These are phyloP conservation scores for Neonectria hederae DNA, from an alignment of 2,329 filamentous ascomycete species.

Conservation along the genomic window DNA sequence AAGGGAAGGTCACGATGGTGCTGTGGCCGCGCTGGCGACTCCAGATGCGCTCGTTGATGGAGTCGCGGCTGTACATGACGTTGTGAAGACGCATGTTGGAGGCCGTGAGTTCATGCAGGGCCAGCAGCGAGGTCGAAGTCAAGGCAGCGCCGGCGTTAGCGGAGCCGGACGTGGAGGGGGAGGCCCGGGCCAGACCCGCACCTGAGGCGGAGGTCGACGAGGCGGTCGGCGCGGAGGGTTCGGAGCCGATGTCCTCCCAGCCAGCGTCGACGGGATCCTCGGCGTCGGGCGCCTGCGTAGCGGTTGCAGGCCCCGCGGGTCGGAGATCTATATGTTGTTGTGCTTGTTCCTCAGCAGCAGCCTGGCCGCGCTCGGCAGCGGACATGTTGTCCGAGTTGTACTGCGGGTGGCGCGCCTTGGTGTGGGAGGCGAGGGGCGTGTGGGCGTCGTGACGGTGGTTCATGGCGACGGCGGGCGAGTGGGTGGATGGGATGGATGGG, in stretches of 20 bases:
- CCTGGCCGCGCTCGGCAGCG: slow-evolving; percentile 21
- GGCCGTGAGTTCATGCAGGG: slow-evolving; percentile 1
- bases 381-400: slow-evolving; percentile 26
- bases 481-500: background rate
- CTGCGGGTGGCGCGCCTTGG: slow-evolving; percentile 18
- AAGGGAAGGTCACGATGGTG: slow-evolving; percentile 17
- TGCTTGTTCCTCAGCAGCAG: background rate
- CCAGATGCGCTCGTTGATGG: slow-evolving; percentile 5
- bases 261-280: slow-evolving; percentile 10
- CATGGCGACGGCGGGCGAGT: slow-evolving; percentile 9
- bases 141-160: background rate
- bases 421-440: background rate
- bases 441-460: background rate
- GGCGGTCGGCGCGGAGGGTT: slow-evolving; percentile 3
- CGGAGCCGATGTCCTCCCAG: background rate
- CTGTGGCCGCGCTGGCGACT: slow-evolving; percentile 7
- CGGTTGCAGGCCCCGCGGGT: background rate
- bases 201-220: slow-evolving; percentile 6
- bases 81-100: slow-evolving; percentile 8
- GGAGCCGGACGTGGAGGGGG: background rate
- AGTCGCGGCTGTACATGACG: background rate
- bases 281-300: background rate
- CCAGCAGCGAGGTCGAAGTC: background rate
- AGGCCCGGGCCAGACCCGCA: background rate
- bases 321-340: background rate